These are phyloP conservation scores for Chaetomium strumarium DNA, from an alignment of 2,329 filamentous ascomycete species.

Conservation along the genomic window DNA sequence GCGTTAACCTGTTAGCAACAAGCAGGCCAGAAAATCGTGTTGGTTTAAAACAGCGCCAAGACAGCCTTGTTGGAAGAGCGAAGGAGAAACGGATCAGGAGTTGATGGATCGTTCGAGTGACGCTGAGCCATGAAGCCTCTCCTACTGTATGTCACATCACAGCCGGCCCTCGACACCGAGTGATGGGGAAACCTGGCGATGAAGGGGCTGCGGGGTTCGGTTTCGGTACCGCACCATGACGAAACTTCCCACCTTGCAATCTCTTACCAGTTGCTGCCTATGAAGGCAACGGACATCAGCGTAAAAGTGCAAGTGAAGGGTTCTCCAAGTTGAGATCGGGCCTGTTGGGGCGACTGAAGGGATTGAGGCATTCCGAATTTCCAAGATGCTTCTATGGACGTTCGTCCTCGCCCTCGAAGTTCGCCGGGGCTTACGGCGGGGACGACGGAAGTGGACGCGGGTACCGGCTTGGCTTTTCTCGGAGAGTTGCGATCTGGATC, in stretches of 20 bases:
- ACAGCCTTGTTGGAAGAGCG: neutral
- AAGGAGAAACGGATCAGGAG: constrained; percentile 12
- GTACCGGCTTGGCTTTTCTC: constrained; percentile 2
- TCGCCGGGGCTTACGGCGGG: neutral
- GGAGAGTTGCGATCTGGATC: constrained; percentile 20
- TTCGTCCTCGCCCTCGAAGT: neutral
- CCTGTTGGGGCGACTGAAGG: too few relatives aligned
- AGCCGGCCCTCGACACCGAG: constrained; percentile 25
- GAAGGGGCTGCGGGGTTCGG: constrained; percentile 2
- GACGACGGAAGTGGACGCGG: neutral
- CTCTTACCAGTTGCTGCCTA: neutral
- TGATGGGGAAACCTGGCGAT: constrained; percentile 22
- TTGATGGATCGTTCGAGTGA: constrained; percentile 25
- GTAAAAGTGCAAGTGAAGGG: neutral
- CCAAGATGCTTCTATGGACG: neutral
- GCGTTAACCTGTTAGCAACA: neutral
- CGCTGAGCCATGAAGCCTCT: constrained; percentile 22
- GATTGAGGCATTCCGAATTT: neutral
- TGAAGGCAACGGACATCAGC: neutral
- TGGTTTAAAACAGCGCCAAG: constrained; percentile 15
- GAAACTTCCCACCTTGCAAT: constrained; percentile 6
- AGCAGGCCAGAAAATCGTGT: neutral
- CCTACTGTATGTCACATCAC: constrained; percentile 26
- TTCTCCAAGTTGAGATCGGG: neutral
- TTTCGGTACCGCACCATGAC: constrained; percentile 11